phyloP scores from a whole-genome alignment of 495 filamentous ascomycete genomes.

The Aspergillus avenaceus region DNA sequence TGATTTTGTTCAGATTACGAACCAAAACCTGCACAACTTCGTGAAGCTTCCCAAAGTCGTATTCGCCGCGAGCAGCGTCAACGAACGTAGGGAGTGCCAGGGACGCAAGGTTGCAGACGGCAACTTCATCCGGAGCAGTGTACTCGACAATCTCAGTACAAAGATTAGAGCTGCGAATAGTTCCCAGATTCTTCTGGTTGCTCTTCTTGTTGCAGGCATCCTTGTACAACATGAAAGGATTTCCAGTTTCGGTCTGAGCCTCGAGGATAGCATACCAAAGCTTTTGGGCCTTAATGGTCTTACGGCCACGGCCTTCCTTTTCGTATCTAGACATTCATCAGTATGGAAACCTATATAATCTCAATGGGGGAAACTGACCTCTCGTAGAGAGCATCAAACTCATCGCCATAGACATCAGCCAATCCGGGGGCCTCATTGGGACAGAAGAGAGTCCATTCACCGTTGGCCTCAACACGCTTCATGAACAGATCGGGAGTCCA shows the following conservation, averaged over 20 bases:
- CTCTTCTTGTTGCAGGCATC: conserved; percentile 97
- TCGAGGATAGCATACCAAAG: conserved; percentile 98
- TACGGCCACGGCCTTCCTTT: conserved; percentile 79
- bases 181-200: conserved; percentile 99
- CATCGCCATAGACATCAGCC: conserved; percentile 94
- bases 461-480: conserved; percentile 96
- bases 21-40: conserved; percentile 87
- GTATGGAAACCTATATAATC: neutral
- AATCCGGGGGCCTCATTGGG: conserved; percentile 92
- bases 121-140: conserved; percentile 93
- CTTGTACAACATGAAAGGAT: conserved; percentile 99
- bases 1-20: conserved; percentile 94
- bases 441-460: conserved; percentile 95
- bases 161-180: conserved; percentile 95
- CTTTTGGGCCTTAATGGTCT: conserved; percentile 94
- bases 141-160: conserved; percentile 99
- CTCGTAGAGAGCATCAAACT: conserved; percentile 93
- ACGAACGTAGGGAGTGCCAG: conserved; percentile 87
- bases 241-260: conserved; percentile 96
- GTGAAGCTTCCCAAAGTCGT: conserved; percentile 93
- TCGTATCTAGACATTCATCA: conserved; percentile 58
- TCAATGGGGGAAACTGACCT: conserved; percentile 32
- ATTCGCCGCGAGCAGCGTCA: conserved; percentile 72
- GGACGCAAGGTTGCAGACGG: conserved; percentile 96
- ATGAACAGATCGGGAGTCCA: conserved; percentile 99